Evolutionary conservation across 805 yeast species (phyloP), one percentile per base, ranked within the genome.

Genomic region (Metschnikowia kofuensis): DNA sequence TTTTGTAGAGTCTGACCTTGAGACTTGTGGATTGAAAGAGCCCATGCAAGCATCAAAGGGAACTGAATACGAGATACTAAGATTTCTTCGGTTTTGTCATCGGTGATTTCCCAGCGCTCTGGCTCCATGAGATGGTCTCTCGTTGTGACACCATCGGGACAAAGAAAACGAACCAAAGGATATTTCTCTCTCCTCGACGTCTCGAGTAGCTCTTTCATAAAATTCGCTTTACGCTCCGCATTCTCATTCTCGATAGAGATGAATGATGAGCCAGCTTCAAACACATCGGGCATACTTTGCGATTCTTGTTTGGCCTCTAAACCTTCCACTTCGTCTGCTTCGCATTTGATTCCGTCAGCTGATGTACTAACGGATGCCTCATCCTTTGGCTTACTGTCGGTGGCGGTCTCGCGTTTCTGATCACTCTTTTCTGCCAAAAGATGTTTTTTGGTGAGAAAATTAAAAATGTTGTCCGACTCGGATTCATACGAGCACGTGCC

Each of bases 1-100:
- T 88, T 65, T 38, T 79, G 82, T 40, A 87, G 75, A 0, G 96
- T 86, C 67, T 87, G 95, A 2, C 96, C 96, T 63, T 87, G 96
- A 0, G 94, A 81, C 62, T 87, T 87, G 61, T 87, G 96, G 44
- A 87, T 87, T 0, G 94, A 87, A 56, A 87, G 64, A 0, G 95
- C 90, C 94, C 94, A 87, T 26, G 94, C 83, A 35, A 87, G 67
- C 48, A 85, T 70, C 30, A 87, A 68, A 0, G 96, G 96, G 2
- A 86, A 56, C 61, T 87, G 96, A 0, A 54, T 61, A 59, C 59
- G 53, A 10, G 50, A 56, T 4, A 51, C 96, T 12, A 89, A 56
- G 0, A 85, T 80, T 29, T 56, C 56, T 8, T 74, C 74, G 16
- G 85, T 89, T 26, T 75, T 69, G 44, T 86, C 89, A 65, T 89